A percentile compares a stretch with the other conserved stretches of the same genome.
Conservation (phyloP, 169 alveolate species). For the Eimeria praecox region DNA sequence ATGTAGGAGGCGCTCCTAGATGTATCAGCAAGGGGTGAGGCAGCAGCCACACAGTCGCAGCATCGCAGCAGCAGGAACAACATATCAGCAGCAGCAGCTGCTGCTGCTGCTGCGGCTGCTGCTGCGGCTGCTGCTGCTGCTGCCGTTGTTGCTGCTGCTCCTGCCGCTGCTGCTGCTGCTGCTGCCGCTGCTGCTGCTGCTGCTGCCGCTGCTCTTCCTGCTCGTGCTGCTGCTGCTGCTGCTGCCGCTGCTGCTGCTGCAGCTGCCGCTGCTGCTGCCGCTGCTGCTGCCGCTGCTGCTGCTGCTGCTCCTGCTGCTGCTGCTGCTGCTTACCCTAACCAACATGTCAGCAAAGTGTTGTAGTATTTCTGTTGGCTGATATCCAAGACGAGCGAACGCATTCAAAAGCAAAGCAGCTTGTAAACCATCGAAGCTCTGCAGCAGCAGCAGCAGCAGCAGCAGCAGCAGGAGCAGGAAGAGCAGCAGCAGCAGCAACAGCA, state of each 20-base stretch:
- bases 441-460: slow-evolving; percentile 22
- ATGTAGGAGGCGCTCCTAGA: too few relatives aligned
- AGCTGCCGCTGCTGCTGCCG: neutral
- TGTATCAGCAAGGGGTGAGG: too few relatives aligned
- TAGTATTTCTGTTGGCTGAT: too few relatives aligned
- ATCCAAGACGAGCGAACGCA: too few relatives aligned
- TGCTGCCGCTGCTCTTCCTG: neutral
- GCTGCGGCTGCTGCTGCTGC: slow-evolving; percentile 31
- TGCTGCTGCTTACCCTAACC: neutral
- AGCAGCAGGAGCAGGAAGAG: slow-evolving; percentile 49
- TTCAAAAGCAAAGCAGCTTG: neutral
- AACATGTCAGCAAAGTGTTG: too few relatives aligned
- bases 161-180: neutral
- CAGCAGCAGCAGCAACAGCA: slow-evolving; percentile 70
- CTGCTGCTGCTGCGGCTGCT: neutral
- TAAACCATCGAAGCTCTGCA: too few relatives aligned
- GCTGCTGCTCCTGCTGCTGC: slow-evolving; percentile 13
- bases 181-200: neutral
- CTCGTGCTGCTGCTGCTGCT: neutral
- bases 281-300: neutral
- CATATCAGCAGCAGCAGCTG: slow-evolving; percentile 4
- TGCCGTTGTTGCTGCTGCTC: neutral
- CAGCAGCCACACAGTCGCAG: slow-evolving; percentile 38
- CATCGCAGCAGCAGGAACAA: neutral
- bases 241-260: slow-evolving; percentile 2